Evolutionary conservation across 371 early-diverging fungal species (phyloP).

Genomic region (Mycotypha africana): DNA sequence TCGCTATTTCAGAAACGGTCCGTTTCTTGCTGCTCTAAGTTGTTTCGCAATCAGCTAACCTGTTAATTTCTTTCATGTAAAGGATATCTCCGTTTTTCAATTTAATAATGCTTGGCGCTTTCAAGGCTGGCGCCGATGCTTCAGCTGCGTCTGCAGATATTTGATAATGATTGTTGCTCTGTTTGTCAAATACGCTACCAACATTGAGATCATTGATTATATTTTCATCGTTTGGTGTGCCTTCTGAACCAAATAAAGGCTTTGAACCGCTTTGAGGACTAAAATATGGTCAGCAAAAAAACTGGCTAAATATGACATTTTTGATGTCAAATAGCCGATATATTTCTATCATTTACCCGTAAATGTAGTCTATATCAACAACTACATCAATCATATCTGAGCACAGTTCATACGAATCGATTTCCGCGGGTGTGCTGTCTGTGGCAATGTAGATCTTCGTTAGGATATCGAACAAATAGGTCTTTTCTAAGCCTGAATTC

Average conservation of each 20-base stretch:
- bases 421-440: conserved; percentile 90
- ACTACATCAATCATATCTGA: conserved; percentile 94
- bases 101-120: conserved; percentile 55
- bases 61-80: conserved; percentile 74
- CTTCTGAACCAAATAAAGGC: conserved; percentile 1
- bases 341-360: conserved; percentile 44
- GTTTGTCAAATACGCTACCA: too few relatives aligned
- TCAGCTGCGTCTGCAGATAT: neutral
- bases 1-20: neutral
- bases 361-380: conserved; percentile 79
- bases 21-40: too few relatives aligned
- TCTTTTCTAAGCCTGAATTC: conserved; percentile 95
- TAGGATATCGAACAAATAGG: conserved; percentile 86
- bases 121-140: conserved; percentile 9
- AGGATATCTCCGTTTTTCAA: conserved; percentile 77
- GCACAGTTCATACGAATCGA: conserved; percentile 90
- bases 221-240: conserved; percentile 3
- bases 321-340: too few relatives aligned
- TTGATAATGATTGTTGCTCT: conserved; percentile 2
- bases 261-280: conserved; percentile 11
- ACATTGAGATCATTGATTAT: neutral
- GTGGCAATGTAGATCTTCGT: conserved; percentile 94
- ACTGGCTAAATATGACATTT: too few relatives aligned
- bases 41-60: too few relatives aligned
- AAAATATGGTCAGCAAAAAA: neutral